These are phyloP conservation scores for Tolypocladium endophyticum DNA, from an alignment of 2,329 filamentous ascomycete species.

Conservation along the genomic window DNA sequence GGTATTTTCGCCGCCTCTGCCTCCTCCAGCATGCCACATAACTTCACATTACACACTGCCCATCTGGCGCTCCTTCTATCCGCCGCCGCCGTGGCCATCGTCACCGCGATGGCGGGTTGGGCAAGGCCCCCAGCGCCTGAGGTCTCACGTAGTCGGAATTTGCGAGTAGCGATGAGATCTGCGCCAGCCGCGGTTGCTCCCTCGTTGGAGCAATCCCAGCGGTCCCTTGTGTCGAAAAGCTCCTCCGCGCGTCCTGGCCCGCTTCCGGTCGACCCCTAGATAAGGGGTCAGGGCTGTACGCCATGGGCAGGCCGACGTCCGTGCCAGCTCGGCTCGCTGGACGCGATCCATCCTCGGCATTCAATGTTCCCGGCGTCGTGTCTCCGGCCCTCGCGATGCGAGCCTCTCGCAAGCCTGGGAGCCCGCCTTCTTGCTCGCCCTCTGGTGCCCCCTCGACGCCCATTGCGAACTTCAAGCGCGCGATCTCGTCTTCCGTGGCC, in stretches of 20 bases:
- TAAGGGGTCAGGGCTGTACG: slow-evolving; percentile 6
- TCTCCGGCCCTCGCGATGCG: background rate
- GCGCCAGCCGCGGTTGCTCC: slow-evolving; percentile 18
- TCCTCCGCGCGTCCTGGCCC: background rate
- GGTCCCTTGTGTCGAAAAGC: background rate
- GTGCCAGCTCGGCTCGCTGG: slow-evolving; percentile 5
- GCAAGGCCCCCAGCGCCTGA: background rate
- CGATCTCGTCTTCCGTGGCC: slow-evolving; percentile 60
- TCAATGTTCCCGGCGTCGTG: background rate
- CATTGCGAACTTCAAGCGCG: slow-evolving; percentile 17
- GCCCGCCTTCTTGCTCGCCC: slow-evolving; percentile 7
- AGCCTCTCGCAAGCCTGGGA: slow-evolving; percentile 1
- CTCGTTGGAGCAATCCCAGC: slow-evolving; percentile 6
- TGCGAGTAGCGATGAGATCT: slow-evolving; percentile 19
- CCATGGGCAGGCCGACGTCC: slow-evolving; percentile 2
- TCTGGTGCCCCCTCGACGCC: slow-evolving; percentile 4
- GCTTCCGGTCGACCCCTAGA: slow-evolving; percentile 2
- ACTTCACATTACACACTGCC: background rate
- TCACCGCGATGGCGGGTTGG: slow-evolving; percentile 3
- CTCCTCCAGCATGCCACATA: background rate
- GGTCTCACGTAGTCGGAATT: slow-evolving; percentile 3
- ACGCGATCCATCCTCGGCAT: background rate
- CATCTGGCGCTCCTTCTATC: background rate
- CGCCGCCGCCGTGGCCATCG: background rate
- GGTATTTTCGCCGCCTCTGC: background rate